A percentile compares a stretch with the other conserved stretches of the same genome.
These are phyloP conservation scores for Pilasporangium apinafurcum DNA, from an alignment of 352 stramenopile species.

Conservation along the genomic window DNA sequence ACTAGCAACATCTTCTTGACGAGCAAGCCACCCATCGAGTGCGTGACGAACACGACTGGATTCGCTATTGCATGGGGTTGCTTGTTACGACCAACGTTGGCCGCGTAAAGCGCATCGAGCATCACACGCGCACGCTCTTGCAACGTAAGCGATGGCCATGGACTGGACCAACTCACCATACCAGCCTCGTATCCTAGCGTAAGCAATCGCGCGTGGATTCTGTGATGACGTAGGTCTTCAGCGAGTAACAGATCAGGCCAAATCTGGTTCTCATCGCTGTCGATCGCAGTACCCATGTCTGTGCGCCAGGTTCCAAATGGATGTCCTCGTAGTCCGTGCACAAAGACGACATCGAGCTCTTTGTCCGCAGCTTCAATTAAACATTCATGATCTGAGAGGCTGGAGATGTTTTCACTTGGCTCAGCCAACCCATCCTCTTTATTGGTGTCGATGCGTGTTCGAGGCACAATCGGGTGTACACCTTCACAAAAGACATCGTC, in stretches of 20 bases:
- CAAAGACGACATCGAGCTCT: slow-evolving; percentile 67
- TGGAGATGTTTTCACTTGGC: neutral
- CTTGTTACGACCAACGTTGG: slow-evolving; percentile 41
- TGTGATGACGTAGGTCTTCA: slow-evolving; percentile 34
- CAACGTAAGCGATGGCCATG: slow-evolving; percentile 78
- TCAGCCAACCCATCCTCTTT: neutral
- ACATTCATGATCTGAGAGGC: neutral
- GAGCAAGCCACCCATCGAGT: slow-evolving; percentile 85
- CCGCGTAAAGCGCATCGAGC: slow-evolving; percentile 58
- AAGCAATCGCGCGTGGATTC: slow-evolving; percentile 47
- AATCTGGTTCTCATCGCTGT: slow-evolving; percentile 52
- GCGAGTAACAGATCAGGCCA: slow-evolving; percentile 74
- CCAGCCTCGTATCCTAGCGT: slow-evolving; percentile 78
- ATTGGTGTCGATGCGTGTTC: neutral
- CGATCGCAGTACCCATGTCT: slow-evolving; percentile 53
- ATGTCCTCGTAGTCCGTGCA: slow-evolving; percentile 78
- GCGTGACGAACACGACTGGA: slow-evolving; percentile 79
- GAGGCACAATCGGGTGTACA: slow-evolving; percentile 67
- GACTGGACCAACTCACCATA: slow-evolving; percentile 82
- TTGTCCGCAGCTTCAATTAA: neutral
- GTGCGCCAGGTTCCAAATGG: slow-evolving; percentile 80
- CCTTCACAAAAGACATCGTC: slow-evolving; percentile 69
- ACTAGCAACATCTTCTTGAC: slow-evolving; percentile 81
- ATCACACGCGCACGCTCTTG: slow-evolving; percentile 68
- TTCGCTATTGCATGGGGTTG: slow-evolving; percentile 6